Evolutionary conservation across 2,329 filamentous ascomycete genomes (phyloP).

Genomic region (Beauveria asiatica): DNA sequence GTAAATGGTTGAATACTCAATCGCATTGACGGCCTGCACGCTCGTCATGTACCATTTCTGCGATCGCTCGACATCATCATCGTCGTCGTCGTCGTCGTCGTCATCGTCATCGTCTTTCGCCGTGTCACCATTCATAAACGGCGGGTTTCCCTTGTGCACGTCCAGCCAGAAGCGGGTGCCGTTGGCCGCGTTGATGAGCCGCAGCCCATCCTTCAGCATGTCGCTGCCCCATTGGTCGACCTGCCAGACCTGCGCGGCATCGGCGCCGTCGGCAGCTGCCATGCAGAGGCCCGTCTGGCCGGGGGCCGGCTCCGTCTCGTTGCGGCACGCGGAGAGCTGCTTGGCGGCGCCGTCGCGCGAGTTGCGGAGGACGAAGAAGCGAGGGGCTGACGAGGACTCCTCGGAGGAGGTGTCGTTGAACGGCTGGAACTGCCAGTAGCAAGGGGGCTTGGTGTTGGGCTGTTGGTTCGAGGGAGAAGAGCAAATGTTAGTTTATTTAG

Average conservation of each 20-base stretch:
- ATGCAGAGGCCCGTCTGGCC: conserved; percentile 24
- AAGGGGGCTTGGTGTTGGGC: conserved; percentile 8
- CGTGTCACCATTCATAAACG: conserved; percentile 21
- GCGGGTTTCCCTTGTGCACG: conserved; percentile 22
- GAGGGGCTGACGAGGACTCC: neutral
- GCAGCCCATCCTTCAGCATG: conserved; percentile 22
- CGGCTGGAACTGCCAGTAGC: conserved; percentile 24
- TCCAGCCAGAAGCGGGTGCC: conserved; percentile 25
- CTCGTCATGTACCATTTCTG: conserved; percentile 29
- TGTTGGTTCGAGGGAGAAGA: neutral
- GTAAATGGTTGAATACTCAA: conserved; percentile 25
- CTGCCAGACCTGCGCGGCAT: conserved; percentile 26
- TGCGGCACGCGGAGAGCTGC: conserved; percentile 24
- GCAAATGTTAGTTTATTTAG: neutral
- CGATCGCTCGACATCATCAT: conserved; percentile 18
- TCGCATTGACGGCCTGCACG: conserved; percentile 21
- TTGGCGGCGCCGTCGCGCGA: conserved; percentile 19
- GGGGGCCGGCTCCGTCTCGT: conserved; percentile 16
- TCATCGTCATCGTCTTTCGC: conserved; percentile 14
- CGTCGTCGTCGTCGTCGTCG: conserved; percentile 17
- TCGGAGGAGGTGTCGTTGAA: conserved; percentile 13
- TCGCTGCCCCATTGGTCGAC: conserved; percentile 14
- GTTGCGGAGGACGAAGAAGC: conserved; percentile 25
- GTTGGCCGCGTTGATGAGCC: conserved; percentile 24
- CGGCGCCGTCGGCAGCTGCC: conserved; percentile 15